phyloP scores from a whole-genome alignment of 2,329 filamentous ascomycete genomes.

The Ascochyta lentis region DNA sequence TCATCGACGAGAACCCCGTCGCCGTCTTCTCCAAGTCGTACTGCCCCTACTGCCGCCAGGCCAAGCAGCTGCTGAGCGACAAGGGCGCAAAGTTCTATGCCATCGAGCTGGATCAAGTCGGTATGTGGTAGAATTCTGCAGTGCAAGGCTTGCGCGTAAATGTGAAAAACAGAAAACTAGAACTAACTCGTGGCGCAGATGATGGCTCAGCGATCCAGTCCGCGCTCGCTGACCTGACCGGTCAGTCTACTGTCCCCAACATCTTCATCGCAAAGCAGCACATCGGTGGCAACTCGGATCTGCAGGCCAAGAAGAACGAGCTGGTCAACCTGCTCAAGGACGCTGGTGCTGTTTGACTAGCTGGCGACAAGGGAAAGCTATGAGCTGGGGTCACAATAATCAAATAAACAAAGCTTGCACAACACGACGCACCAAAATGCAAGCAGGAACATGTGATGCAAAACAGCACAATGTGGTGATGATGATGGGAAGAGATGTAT shows the following conservation, averaged over 20 bases:
- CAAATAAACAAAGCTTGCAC: not conserved
- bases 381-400: not conserved
- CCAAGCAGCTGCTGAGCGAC: conserved; percentile 76
- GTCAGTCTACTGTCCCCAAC: conserved; percentile 92
- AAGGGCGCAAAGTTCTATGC: conserved; percentile 74
- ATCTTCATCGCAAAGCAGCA: conserved; percentile 91
- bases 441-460: not conserved
- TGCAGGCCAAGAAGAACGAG: conserved; percentile 71
- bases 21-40: conserved; percentile 97
- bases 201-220: conserved; percentile 85
- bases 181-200: conserved; percentile 56
- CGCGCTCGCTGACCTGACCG: conserved; percentile 78
- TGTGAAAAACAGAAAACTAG: too few species aligned
- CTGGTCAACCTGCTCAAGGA: conserved; percentile 69
- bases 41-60: conserved; percentile 88
- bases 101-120: conserved; percentile 84
- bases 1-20: conserved; percentile 90
- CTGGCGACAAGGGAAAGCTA: conserved; percentile 6
- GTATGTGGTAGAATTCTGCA: conserved; percentile 59
- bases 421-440: not conserved
- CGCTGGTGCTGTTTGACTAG: conserved; percentile 66
- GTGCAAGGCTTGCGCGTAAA: not conserved
- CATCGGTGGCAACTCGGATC: conserved; percentile 94
- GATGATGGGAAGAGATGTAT: conserved; percentile 23
- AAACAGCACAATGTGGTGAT: too few species aligned